Conservation (phyloP, 169 alveolate genomes). For the Ichthyophthirius multifiliis region DNA sequence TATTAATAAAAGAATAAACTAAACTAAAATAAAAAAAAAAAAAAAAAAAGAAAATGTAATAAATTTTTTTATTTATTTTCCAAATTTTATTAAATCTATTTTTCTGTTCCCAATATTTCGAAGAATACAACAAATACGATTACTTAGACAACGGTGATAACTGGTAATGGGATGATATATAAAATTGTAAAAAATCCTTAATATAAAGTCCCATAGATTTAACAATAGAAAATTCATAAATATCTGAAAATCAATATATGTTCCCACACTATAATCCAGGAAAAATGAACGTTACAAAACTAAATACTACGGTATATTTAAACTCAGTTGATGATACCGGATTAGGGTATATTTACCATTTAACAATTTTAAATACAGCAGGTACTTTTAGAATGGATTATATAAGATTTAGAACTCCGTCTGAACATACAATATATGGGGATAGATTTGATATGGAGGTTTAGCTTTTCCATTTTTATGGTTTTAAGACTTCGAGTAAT, state of each 20-base stretch:
- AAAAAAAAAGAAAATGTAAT: no score
- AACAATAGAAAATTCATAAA: background rate
- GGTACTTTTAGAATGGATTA: conserved; percentile 1
- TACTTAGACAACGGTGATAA: background rate
- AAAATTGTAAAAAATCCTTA: background rate
- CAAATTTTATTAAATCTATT: no score
- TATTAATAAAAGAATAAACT: no score
- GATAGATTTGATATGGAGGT: background rate
- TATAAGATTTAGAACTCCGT: background rate
- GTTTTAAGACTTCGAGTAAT: background rate
- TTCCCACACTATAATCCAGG: background rate
- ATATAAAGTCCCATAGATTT: background rate
- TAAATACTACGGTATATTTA: background rate
- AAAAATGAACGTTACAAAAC: background rate
- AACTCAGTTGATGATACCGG: background rate
- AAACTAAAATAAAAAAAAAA: no score
- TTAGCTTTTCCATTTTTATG: conserved; percentile 1
- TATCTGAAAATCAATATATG: background rate
- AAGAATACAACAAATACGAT: background rate
- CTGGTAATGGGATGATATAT: background rate
- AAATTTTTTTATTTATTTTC: no score
- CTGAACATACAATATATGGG: background rate
- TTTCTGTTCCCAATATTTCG: no score
- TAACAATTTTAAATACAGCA: background rate
- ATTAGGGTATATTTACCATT: background rate